Evolutionary conservation across 495 filamentous ascomycete species (phyloP).

Genomic region (Penicillium lividum): DNA sequence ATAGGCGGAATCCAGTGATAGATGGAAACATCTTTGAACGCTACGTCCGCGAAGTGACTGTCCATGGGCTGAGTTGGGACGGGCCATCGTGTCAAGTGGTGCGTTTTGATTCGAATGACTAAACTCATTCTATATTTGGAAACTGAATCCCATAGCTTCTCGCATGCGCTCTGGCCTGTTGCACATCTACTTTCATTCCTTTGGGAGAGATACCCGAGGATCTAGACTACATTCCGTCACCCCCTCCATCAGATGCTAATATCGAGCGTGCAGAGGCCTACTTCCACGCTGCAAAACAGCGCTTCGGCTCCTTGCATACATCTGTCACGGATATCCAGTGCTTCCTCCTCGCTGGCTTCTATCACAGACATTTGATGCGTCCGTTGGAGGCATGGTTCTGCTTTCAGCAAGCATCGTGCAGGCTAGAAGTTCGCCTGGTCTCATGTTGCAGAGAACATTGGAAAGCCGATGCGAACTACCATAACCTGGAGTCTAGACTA

Average conservation of each 20-base stretch:
- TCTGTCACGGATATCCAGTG: conserved; percentile 31
- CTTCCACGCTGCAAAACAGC: conserved; percentile 31
- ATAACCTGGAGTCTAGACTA: conserved; percentile 30
- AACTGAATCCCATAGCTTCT: conserved; percentile 23
- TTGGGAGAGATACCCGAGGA: conserved; percentile 17
- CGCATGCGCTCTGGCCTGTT: conserved; percentile 28
- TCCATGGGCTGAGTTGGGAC: conserved; percentile 31
- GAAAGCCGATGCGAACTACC: conserved; percentile 26
- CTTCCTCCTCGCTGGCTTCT: conserved; percentile 29
- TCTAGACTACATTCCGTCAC: conserved; percentile 22
- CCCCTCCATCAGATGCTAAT: conserved; percentile 23
- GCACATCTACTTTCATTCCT: conserved; percentile 21
- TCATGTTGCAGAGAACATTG: conserved; percentile 29
- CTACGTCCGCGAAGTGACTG: conserved; percentile 28
- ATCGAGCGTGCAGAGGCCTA: conserved; percentile 28
- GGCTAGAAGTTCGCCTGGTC: conserved; percentile 29
- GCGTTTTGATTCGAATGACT: not conserved
- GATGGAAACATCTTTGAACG: conserved; percentile 24
- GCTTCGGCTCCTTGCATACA: conserved; percentile 27
- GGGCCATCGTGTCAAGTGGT: conserved; percentile 33
- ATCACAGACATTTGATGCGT: conserved; percentile 28
- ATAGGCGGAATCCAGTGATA: conserved; percentile 26
- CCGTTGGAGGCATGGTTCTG: conserved; percentile 32
- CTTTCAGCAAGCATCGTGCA: conserved; percentile 32
- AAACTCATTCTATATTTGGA: too few relatives aligned